Base-by-base conservation (phyloP, 352 stramenopile genomes). In the Phytophthora aleatoria region DNA sequence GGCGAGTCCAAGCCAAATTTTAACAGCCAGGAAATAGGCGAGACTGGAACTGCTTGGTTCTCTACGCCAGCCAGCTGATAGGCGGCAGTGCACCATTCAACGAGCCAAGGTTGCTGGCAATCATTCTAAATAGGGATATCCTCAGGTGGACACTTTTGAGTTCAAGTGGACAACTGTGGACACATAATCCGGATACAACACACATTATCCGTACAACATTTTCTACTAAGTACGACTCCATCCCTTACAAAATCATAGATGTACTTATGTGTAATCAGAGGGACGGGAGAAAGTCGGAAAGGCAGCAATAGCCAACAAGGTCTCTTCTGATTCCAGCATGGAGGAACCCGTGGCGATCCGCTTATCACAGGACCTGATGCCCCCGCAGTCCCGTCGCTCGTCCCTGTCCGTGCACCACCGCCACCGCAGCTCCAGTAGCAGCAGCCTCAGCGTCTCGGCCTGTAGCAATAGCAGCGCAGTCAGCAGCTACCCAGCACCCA, bases 361-460 rank as follows among this genome's bases (percentile, higher is more conserved):
- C 26, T 54, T 42, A 38, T 39, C 55, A 39, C 57, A 64, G 57
- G 59, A 73, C 28, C 2, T 52, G 16, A 26, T 56, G 35, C 33
- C 28, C 11, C 16, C 53, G 12, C 47, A 50, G 48, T 38, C 28
- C 43, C 57, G 35, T 31, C 61, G 65, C n/a, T 75, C 61, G 38
- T 73, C 66, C 39, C 27, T 65, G 41, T 70, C 57, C 3, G 54
- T 68, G 13, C 70, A 30, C 26, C 48, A 62, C 15, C 59, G 65
- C 5, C 51, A 57, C 20, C 61, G 61, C 39, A 74, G 60, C 56
- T 74, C 69, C 27, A 74, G 61, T 20, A 75, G 62, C 42, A 73
- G 66, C 35, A 77, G 66, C 41, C 70, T 77, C 57, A 77, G 70
- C 50, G 70, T 77, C 30, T 77, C 70, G 20, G 66, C 66, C 45